Evolutionary conservation across 2,329 filamentous ascomycete genomes (phyloP), one percentile per base, ranked within the genome.

Genomic region (Corinectria fuckeliana): DNA sequence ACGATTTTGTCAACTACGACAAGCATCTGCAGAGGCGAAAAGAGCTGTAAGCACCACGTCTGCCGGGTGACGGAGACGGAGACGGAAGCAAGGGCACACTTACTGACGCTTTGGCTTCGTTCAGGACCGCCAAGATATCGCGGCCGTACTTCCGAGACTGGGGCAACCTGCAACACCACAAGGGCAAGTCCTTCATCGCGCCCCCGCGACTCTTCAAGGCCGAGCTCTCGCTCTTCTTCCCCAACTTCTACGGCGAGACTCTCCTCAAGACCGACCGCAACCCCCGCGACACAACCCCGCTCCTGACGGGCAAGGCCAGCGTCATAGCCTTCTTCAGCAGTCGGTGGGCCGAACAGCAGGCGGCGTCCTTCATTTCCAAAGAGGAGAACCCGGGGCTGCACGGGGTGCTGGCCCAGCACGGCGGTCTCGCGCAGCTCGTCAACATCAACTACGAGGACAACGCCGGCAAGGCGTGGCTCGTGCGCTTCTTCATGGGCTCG

Each of bases 91-190:
- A n/a, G n/a, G n/a, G n/a, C n/a, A 26, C 14, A 45, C 30, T 13
- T 10, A 16, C 54, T 70, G 36, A 69, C 32, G 18, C 21, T 54
- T n/a, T 14, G 20, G 9, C 18, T 26, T 16, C 48, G 4, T 25
- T 9, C 21, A 92, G 89, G 53, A 91, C 91, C 42, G 84, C 86
- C 66, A 88, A 92, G 74, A 89, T 96, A 72, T 82, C 89, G 18
- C 91, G 91, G 58, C 93, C 94, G 2, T 99, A 99, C 78, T 99
- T 97, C 80, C 91, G 93, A 75, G 94, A 99, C 82, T 97, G 93
- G 91, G 87, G 86, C 60, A 95, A 96, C 77, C 85, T 97, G 76
- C 82, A 83, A 51, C 85, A 89, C 66, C 89, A 95, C 78, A 87
- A 93, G 69, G 95, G 95, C 71, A 99, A 99, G 78, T 92, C 92